Percentiles rank a stretch among this genome's conserved stretches.
phyloP scores from a whole-genome alignment of 331 rosid genomes.

The Rhamnella rubrinervis region DNA sequence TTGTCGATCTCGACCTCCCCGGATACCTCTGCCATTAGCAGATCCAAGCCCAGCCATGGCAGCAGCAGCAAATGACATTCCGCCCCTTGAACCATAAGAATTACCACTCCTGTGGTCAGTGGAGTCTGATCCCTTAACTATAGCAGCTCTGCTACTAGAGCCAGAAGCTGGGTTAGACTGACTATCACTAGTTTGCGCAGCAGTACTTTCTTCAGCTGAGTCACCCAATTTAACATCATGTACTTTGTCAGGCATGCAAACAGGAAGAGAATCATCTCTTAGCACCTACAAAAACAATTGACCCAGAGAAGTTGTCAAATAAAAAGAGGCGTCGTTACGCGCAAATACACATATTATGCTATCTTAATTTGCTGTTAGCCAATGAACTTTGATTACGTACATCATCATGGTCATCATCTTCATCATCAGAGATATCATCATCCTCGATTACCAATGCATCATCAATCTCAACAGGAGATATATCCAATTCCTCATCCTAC shows the following conservation, averaged over 20 bases:
- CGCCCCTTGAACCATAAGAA: conserved; percentile 80
- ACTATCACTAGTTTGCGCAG: conserved; percentile 64
- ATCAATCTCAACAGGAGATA: conserved; percentile 88
- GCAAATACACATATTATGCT: neutral
- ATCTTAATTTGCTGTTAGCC: neutral
- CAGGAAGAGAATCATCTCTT: conserved; percentile 90
- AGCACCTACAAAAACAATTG: conserved; percentile 52
- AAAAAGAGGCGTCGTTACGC: neutral
- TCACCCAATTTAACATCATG: conserved; percentile 98
- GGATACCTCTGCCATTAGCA: conserved; percentile 73
- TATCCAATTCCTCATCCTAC: conserved; percentile 90
- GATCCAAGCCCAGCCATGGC: conserved; percentile 99
- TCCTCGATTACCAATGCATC: conserved; percentile 97
- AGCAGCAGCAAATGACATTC: conserved; percentile 98
- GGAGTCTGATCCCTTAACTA: conserved; percentile 63
- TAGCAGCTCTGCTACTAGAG: conserved; percentile 82
- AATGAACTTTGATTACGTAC: conserved; percentile 41
- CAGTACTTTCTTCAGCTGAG: conserved; percentile 61
- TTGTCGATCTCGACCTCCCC: conserved; percentile 88
- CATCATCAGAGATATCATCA: conserved; percentile 95
- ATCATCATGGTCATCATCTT: conserved; percentile 95
- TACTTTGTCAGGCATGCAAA: conserved; percentile 90
- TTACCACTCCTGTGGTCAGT: conserved; percentile 69
- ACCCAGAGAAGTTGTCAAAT: neutral
- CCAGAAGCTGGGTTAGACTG: conserved; percentile 81